Conservation (phyloP, 345 rosid genomes). For the Nasturtium officinale region DNA sequence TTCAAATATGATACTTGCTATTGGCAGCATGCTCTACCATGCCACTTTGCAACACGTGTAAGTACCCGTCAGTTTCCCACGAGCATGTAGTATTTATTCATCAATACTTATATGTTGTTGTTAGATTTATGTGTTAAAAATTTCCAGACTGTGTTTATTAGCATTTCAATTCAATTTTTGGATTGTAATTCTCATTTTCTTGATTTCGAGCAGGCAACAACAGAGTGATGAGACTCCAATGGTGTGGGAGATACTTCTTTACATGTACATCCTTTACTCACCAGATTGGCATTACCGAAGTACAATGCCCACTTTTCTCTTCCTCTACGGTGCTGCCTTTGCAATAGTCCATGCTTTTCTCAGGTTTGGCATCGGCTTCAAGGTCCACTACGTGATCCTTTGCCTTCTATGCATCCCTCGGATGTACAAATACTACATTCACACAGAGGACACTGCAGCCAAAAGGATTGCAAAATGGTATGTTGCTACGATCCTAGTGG, state of each 20-base stretch:
- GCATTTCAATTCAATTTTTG: background rate
- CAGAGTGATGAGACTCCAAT: conserved; percentile 98
- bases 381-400: conserved; percentile 74
- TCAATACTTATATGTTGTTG: background rate
- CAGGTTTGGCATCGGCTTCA: conserved; percentile 79
- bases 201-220: conserved; percentile 65
- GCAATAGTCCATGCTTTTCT: conserved; percentile 68
- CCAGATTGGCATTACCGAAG: conserved; percentile 98
- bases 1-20: conserved; percentile 84
- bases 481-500: conserved; percentile 60
- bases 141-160: background rate
- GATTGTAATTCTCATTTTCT: background rate
- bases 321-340: conserved; percentile 81
- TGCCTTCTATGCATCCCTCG: conserved; percentile 92
- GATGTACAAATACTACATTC: conserved; percentile 92
- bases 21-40: conserved; percentile 94
- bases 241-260: conserved; percentile 99
- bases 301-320: conserved; percentile 94
- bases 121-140: background rate
- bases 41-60: conserved; percentile 79
- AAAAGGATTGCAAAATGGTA: conserved; percentile 75
- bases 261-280: conserved; percentile 90
- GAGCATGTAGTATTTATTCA: too few species aligned
- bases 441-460: conserved; percentile 67
- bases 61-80: conserved; percentile 27